Conservation (phyloP, 2,329 filamentous ascomycete species). For the Magnaporthiopsis rhizophila region DNA sequence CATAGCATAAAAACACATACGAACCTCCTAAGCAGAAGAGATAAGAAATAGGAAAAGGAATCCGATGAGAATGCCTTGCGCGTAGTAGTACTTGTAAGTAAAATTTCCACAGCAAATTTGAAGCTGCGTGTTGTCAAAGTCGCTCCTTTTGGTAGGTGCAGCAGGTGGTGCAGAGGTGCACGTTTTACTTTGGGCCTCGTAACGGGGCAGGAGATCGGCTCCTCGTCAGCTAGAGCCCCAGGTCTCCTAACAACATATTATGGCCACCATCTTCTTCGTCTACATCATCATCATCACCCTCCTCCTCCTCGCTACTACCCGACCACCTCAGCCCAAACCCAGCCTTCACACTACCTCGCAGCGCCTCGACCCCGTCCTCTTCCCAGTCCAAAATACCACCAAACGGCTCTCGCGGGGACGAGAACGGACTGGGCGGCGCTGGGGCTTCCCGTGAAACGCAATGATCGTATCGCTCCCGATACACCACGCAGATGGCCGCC, state of each 20-base stretch:
- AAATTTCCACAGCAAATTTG: too few species aligned
- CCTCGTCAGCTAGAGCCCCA: not conserved
- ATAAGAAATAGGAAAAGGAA: too few species aligned
- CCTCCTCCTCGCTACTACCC: not conserved
- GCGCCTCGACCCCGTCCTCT: constrained; percentile 13
- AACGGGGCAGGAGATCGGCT: too few species aligned
- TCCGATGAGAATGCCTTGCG: too few species aligned
- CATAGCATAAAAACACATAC: too few species aligned
- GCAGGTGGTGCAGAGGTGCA: too few species aligned
- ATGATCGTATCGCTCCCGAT: constrained; percentile 9
- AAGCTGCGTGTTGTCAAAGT: too few species aligned
- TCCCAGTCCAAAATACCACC: constrained; percentile 35
- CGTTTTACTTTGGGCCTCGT: too few species aligned
- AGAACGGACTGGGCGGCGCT: not conserved
- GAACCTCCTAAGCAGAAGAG: too few species aligned
- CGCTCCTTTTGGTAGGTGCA: too few species aligned
- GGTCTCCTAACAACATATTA: not conserved
- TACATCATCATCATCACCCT: not conserved
- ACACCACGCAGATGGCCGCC: constrained; percentile 14
- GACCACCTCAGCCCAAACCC: not conserved
- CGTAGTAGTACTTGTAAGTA: too few species aligned
- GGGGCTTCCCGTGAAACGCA: not conserved
- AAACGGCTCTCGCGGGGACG: not conserved
- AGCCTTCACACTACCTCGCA: not conserved
- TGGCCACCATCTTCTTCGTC: not conserved